These are phyloP conservation scores for Penicillium concentricum DNA, from an alignment of 2,329 filamentous ascomycete species.

Conservation along the genomic window DNA sequence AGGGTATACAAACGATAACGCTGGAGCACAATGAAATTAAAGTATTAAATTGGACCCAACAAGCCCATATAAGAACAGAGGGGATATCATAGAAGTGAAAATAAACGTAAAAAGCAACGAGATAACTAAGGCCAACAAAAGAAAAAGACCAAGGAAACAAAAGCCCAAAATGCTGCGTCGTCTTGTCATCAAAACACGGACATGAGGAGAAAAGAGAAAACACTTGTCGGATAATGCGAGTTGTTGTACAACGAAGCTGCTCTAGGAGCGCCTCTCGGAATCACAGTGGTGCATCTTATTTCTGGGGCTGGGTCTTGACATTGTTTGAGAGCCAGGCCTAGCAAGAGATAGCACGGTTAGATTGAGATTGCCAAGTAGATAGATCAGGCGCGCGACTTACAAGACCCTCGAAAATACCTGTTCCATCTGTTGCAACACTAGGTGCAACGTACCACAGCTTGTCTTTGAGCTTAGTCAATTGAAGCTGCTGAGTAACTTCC, in stretches of 20 bases:
- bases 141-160: slow-evolving; percentile 19
- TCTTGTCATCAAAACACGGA: slow-evolving; percentile 42
- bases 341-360: slow-evolving; percentile 10
- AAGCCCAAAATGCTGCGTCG: slow-evolving; percentile 42
- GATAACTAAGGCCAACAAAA: slow-evolving; percentile 22
- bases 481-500: slow-evolving; percentile 74
- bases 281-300: slow-evolving; percentile 30
- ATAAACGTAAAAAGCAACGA: slow-evolving; percentile 21
- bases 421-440: slow-evolving; percentile 77
- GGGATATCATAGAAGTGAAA: slow-evolving; percentile 45
- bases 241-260: slow-evolving; percentile 37
- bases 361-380: not conserved
- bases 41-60: slow-evolving; percentile 32
- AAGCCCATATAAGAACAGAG: slow-evolving; percentile 39
- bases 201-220: slow-evolving; percentile 34
- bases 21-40: slow-evolving; percentile 28
- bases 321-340: slow-evolving; percentile 79
- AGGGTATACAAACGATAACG: slow-evolving; percentile 18
- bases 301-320: slow-evolving; percentile 60
- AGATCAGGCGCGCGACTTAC: slow-evolving; percentile 42
- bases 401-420: slow-evolving; percentile 77
- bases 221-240: slow-evolving; percentile 28
- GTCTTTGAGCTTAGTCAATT: slow-evolving; percentile 75
- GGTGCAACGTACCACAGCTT: slow-evolving; percentile 84
- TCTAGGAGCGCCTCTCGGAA: slow-evolving; percentile 18